Conservation (phyloP, 2,329 filamentous ascomycete genomes). For the Sporothrix variecibatus region DNA sequence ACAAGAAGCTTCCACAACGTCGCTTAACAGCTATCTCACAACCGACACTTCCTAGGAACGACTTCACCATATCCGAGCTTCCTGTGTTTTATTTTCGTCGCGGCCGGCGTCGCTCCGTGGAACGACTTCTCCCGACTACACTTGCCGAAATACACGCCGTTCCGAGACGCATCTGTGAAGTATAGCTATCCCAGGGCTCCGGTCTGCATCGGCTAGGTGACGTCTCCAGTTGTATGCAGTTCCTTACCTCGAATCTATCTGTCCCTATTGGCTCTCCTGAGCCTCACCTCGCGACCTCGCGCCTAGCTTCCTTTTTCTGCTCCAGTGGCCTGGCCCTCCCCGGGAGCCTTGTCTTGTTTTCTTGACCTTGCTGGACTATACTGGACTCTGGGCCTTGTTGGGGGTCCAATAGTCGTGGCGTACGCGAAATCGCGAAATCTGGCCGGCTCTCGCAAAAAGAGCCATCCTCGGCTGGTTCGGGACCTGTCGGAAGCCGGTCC, state of each 20-base stretch:
- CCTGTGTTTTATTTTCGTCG: neutral
- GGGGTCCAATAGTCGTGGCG: neutral
- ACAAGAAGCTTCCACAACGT: neutral
- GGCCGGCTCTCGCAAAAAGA: neutral
- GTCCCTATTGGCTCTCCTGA: neutral
- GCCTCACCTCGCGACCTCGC: slow-evolving; percentile 15
- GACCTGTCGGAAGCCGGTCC: slow-evolving; percentile 16
- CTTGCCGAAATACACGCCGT: slow-evolving; percentile 13
- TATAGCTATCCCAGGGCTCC: neutral
- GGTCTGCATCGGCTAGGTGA: neutral
- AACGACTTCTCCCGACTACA: neutral
- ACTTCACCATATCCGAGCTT: neutral
- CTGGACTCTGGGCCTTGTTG: neutral
- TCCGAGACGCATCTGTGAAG: neutral
- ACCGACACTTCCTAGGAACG: neutral
- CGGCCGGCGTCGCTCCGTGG: neutral
- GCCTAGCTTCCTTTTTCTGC: neutral
- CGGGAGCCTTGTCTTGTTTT: neutral
- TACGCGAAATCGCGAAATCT: slow-evolving; percentile 4
- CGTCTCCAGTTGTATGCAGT: neutral
- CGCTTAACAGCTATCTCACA: neutral
- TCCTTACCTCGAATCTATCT: neutral
- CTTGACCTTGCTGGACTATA: neutral
- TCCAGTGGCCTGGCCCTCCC: neutral
- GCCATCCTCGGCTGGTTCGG: slow-evolving; percentile 22